Percentiles rank a stretch among this genome's conserved stretches.
These are phyloP conservation scores for Lyophyllum decastes DNA, from an alignment of 768 basidiomycete species.

Conservation along the genomic window DNA sequence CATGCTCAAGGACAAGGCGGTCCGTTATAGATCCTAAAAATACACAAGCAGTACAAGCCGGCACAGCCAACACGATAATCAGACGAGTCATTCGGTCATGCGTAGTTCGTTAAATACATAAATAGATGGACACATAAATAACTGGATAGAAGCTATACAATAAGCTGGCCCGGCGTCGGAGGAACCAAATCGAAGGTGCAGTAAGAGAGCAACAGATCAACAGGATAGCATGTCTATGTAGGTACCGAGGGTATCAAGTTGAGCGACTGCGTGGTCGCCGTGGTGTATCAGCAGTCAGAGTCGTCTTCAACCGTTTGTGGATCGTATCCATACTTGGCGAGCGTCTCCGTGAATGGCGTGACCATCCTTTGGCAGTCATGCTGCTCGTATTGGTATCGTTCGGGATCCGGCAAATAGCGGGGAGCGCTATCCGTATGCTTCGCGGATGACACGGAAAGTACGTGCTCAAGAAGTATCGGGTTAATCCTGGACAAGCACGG, in stretches of 20 bases:
- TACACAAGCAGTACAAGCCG: neutral
- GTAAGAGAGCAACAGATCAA: neutral
- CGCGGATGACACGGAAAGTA: conserved; percentile 4
- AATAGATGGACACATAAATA: neutral
- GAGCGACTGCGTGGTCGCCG: neutral
- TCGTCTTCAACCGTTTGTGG: conserved; percentile 18
- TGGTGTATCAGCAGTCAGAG: conserved; percentile 1
- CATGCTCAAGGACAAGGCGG: neutral
- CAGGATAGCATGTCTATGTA: neutral
- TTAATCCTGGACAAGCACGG: conserved; percentile 14
- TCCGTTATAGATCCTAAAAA: conserved; percentile 2
- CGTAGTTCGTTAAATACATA: neutral
- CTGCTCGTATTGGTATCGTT: conserved; percentile 2
- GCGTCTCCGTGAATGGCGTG: conserved; percentile 17
- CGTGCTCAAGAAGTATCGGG: conserved; percentile 18
- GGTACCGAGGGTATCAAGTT: neutral
- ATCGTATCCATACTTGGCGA: conserved; percentile 18
- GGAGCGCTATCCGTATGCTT: neutral
- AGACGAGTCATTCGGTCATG: neutral
- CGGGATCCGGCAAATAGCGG: neutral
- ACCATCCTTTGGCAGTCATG: conserved; percentile 10
- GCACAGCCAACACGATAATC: neutral
- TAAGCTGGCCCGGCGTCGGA: too few species aligned
- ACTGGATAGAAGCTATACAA: too few species aligned
- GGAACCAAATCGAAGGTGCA: neutral